Conservation (phyloP, 352 stramenopile species). For the Globisporangium lucens region DNA sequence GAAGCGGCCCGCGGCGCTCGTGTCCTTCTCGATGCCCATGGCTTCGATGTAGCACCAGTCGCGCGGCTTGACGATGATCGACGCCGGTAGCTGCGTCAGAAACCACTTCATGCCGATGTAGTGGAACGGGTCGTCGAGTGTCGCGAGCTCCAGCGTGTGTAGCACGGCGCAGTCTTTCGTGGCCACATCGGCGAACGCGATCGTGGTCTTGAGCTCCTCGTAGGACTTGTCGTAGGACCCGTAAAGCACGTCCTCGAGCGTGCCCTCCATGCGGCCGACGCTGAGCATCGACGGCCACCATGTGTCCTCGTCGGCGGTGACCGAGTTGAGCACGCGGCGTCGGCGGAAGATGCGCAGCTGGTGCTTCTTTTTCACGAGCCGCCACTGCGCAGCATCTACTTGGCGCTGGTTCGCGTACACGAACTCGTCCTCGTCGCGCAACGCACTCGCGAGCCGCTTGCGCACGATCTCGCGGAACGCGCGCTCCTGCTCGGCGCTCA, state of each 20-base stretch:
- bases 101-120: conserved; percentile 56
- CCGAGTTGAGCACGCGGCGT: conserved; percentile 11
- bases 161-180: conserved; percentile 40
- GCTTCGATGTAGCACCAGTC: conserved; percentile 40
- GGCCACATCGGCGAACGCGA: conserved; percentile 28
- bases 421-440: conserved; percentile 31
- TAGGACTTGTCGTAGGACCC: conserved; percentile 38
- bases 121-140: conserved; percentile 37
- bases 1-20: conserved; percentile 18
- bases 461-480: conserved; percentile 31
- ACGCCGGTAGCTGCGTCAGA: conserved; percentile 30
- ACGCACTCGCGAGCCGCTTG: conserved; percentile 24
- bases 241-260: conserved; percentile 40
- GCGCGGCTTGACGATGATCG: conserved; percentile 22
- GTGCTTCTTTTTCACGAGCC: conserved; percentile 34
- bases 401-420: conserved; percentile 22
- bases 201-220: conserved; percentile 39
- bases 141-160: conserved; percentile 35
- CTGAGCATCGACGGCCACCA: conserved; percentile 18
- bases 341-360: conserved; percentile 41
- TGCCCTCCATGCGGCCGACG: conserved; percentile 38
- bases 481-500: conserved; percentile 29
- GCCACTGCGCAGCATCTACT: conserved; percentile 47
- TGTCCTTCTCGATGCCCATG: conserved; percentile 38
- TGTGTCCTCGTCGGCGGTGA: conserved; percentile 15